Conservation (phyloP, 1,139 yeast species). For the Insectozyma bohioensis region DNA sequence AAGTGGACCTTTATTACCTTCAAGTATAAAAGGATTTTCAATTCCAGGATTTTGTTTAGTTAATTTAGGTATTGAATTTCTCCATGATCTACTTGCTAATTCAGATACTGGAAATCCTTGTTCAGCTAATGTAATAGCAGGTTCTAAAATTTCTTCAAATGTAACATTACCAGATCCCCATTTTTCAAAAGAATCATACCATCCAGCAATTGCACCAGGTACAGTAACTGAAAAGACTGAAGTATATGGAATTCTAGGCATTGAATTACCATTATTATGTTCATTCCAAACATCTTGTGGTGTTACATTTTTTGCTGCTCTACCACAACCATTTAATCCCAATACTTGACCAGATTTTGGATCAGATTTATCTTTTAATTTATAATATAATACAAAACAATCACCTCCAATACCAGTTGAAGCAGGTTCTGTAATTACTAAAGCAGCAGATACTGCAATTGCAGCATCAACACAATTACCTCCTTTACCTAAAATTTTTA, state of each 20-base stretch:
- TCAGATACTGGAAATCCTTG: conserved; percentile 66
- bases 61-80: conserved; percentile 36
- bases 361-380: conserved; percentile 35
- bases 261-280: conserved; percentile 41
- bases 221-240: conserved; percentile 67
- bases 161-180: conserved; percentile 77
- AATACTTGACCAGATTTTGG: conserved; percentile 36
- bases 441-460: conserved; percentile 75
- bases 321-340: conserved; percentile 79
- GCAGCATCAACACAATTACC: conserved; percentile 85
- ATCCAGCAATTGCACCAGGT: conserved; percentile 79
- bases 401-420: conserved; percentile 88
- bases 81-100: conserved; percentile 58
- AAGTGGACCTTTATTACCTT: conserved; percentile 42
- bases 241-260: conserved; percentile 39
- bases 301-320: conserved; percentile 55
- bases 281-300: conserved; percentile 49
- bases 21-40: conserved; percentile 38
- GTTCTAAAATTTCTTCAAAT: conserved; percentile 58
- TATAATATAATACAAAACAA: conserved; percentile 66
- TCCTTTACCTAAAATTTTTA: conserved; percentile 62
- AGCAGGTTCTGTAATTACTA: conserved; percentile 71
- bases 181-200: conserved; percentile 63
- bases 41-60: conserved; percentile 34
- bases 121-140: conserved; percentile 72